Evolutionary conservation across 768 basidiomycete genomes (phyloP).

Genomic region (Dioszegia hungarica): DNA sequence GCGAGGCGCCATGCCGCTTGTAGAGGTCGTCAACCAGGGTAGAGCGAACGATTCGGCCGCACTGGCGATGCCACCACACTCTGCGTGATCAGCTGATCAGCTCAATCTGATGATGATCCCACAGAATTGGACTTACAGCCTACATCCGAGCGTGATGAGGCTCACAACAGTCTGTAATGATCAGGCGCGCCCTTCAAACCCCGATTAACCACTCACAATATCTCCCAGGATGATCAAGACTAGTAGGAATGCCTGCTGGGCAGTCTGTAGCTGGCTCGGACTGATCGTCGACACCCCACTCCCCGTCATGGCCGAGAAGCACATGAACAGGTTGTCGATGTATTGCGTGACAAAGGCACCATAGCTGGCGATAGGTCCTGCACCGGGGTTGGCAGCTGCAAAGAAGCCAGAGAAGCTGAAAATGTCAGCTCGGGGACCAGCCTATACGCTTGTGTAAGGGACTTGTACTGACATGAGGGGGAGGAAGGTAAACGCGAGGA

Average conservation of each 20-base stretch:
- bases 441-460: no score
- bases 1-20: not conserved
- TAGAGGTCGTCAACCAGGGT: not conserved
- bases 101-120: not conserved
- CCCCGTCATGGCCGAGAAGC: slow-evolving; percentile 19
- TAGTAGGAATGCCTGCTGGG: slow-evolving; percentile 21
- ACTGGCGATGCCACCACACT: not conserved
- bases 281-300: slow-evolving; percentile 5
- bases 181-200: not conserved
- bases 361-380: not conserved
- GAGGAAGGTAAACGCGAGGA: slow-evolving; percentile 12
- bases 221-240: slow-evolving; percentile 13
- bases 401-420: slow-evolving; percentile 18
- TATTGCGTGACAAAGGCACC: slow-evolving; percentile 5
- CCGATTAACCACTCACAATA: slow-evolving; percentile 7
- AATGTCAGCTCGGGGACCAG: no score
- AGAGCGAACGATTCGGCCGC: not conserved
- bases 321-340: slow-evolving; percentile 20
- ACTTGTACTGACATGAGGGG: slow-evolving; percentile 15
- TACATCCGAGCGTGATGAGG: slow-evolving; percentile 5
- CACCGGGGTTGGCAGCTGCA: slow-evolving; percentile 15
- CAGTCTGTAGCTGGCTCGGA: slow-evolving; percentile 10
- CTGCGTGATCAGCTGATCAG: not conserved
- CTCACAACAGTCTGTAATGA: not conserved
- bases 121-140: not conserved